phyloP scores from a whole-genome alignment of 164 flowering plant genomes.

The Taxillus chinensis region DNA sequence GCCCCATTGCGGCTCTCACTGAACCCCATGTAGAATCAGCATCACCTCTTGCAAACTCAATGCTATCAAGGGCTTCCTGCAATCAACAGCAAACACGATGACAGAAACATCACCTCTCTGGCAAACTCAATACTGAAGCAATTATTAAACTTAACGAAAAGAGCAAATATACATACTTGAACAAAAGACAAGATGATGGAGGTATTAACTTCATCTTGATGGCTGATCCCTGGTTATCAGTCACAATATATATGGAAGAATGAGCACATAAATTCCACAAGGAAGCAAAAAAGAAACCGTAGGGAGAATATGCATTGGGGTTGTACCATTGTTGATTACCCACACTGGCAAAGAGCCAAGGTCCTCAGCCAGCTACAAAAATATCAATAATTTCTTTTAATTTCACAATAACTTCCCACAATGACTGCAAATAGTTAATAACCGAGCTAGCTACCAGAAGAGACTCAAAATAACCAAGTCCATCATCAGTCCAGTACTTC shows the following conservation, averaged over 20 bases:
- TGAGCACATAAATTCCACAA: not conserved
- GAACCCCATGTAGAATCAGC: slow-evolving; percentile 76
- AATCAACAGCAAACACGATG: slow-evolving; percentile 5
- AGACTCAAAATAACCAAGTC: slow-evolving; percentile 82
- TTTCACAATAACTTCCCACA: no score
- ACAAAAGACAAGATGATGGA: slow-evolving; percentile 60
- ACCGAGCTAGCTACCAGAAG: slow-evolving; percentile 46
- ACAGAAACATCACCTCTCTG: no score
- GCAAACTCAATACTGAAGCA: no score
- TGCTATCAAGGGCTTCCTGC: slow-evolving; percentile 80
- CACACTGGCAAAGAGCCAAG: slow-evolving; percentile 70
- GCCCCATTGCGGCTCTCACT: slow-evolving; percentile 89
- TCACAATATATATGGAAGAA: not conserved
- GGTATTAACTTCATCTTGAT: slow-evolving; percentile 62
- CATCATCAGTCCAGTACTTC: slow-evolving; percentile 98
- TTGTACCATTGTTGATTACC: slow-evolving; percentile 88
- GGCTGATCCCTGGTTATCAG: slow-evolving; percentile 65
- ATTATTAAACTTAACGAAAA: not conserved
- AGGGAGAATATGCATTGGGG: not conserved
- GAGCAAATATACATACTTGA: slow-evolving; percentile 41
- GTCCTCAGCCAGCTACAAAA: slow-evolving; percentile 77
- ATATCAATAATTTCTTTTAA: not conserved
- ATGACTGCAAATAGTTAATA: no score
- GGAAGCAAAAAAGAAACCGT: no score
- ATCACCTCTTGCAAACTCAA: slow-evolving; percentile 87